These are phyloP conservation scores for Zostera marina DNA, from an alignment of 116 monocot species.

Conservation along the genomic window DNA sequence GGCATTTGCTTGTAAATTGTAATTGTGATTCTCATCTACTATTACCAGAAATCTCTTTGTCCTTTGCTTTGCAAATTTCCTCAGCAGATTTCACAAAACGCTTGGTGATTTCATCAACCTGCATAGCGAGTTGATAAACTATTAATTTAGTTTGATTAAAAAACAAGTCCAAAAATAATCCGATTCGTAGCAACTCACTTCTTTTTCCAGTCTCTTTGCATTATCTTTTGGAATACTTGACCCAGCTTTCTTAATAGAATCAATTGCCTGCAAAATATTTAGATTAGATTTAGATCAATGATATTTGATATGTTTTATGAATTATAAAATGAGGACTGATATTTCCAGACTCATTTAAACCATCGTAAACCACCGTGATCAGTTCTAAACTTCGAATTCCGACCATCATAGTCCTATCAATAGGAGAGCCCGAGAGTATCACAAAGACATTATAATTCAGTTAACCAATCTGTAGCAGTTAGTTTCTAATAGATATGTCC, in stretches of 20 bases:
- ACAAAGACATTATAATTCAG: too few species aligned
- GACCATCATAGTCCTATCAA: too few species aligned
- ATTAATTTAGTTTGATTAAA: background rate
- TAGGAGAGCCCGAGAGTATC: too few species aligned
- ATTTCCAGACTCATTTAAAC: too few species aligned
- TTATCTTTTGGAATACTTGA: conserved; percentile 43
- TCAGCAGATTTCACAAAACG: conserved; percentile 69
- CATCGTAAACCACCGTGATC: too few species aligned
- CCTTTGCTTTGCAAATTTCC: conserved; percentile 88
- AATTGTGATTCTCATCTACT: conserved; percentile 16
- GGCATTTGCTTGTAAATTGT: too few species aligned
- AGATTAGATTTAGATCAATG: background rate
- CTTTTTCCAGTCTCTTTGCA: conserved; percentile 81
- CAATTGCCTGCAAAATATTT: conserved; percentile 52
- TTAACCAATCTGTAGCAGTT: too few species aligned
- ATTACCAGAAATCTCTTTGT: conserved; percentile 65
- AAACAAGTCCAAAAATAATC: background rate
- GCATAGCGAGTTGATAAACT: background rate
- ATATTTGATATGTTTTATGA: too few species aligned
- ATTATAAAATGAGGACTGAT: too few species aligned
- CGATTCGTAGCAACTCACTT: conserved; percentile 22
- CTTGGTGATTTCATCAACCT: conserved; percentile 91
- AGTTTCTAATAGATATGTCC: too few species aligned
- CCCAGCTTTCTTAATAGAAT: conserved; percentile 77
- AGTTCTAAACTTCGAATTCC: background rate